phyloP scores from a whole-genome alignment of 208 protist species.

The Vickermania ingenoplastis region DNA sequence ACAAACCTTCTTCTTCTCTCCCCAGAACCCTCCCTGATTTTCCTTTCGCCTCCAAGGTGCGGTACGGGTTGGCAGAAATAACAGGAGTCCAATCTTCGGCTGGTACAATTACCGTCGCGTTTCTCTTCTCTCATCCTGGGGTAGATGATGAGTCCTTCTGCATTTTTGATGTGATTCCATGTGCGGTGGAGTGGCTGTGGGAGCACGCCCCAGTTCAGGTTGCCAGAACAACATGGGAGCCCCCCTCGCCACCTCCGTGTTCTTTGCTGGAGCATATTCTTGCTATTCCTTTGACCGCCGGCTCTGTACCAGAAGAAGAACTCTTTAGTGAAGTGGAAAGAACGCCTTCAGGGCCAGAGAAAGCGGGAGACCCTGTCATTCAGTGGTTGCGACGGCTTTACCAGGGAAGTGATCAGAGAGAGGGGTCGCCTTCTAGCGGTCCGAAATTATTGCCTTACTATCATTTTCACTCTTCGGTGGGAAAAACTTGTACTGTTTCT shows the following conservation, averaged over 20 bases:
- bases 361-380: no score
- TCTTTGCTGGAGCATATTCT: slow-evolving; percentile 28
- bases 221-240: background rate
- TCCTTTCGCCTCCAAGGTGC: background rate
- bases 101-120: slow-evolving; percentile 52
- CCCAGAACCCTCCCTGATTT: background rate
- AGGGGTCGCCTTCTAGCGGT: no score
- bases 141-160: slow-evolving; percentile 64
- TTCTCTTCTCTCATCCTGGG: slow-evolving; percentile 46
- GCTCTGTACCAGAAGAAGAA: background rate
- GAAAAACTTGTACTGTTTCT: no score
- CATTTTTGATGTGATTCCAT: slow-evolving; percentile 50
- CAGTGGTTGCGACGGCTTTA: no score
- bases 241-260: slow-evolving; percentile 4
- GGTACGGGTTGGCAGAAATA: slow-evolving; percentile 43
- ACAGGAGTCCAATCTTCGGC: slow-evolving; percentile 51
- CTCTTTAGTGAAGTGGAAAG: background rate
- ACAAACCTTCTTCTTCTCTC: background rate
- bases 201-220: slow-evolving; percentile 5
- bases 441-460: no score
- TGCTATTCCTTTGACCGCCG: background rate
- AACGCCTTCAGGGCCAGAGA: no score
- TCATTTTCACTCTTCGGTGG: no score
- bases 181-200: slow-evolving; percentile 22
- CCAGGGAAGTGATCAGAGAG: no score